A percentile compares a stretch with the other conserved stretches of the same genome.
Evolutionary conservation across 2,329 filamentous ascomycete species (phyloP).

Genomic region (Fusarium solani-melongenae): DNA sequence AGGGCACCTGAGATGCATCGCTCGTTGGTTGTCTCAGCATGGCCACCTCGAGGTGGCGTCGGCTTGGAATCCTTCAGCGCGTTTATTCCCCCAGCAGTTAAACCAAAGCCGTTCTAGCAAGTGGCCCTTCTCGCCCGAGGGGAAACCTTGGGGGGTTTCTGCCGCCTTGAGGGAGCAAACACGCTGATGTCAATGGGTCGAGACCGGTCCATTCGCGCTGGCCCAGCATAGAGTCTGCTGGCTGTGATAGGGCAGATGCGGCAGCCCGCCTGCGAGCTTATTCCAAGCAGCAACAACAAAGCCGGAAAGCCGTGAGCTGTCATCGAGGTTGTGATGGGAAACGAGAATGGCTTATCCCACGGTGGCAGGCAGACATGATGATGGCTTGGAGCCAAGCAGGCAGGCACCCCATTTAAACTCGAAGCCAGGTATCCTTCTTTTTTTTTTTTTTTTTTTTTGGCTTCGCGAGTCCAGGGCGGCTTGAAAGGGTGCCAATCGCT

Average conservation of each 20-base stretch:
- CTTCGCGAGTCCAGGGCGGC: background rate
- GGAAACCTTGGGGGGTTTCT: background rate
- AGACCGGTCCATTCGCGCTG: slow-evolving; percentile 13
- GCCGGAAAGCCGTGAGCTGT: slow-evolving; percentile 9
- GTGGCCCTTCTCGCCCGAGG: background rate
- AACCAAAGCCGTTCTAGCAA: background rate
- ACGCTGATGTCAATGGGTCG: background rate
- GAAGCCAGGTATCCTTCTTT: background rate
- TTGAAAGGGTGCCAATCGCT: background rate
- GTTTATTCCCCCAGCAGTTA: background rate
- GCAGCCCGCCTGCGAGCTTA: background rate
- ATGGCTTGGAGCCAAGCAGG: background rate
- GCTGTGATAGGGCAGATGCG: background rate
- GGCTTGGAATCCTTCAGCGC: slow-evolving; percentile 14
- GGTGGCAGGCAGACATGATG: background rate
- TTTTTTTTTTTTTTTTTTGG: background rate
- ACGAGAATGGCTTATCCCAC: background rate
- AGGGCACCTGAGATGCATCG: slow-evolving; percentile 13
- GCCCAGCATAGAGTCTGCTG: slow-evolving; percentile 3
- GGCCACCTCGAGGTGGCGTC: slow-evolving; percentile 17
- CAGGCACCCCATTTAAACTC: background rate
- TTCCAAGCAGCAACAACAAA: background rate
- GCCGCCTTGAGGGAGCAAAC: background rate
- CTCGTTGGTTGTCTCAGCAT: slow-evolving; percentile 22
- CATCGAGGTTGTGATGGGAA: slow-evolving; percentile 29